A percentile compares a stretch with the other conserved stretches of the same genome.
Evolutionary conservation across 108 stramenopile genomes (phyloP).

Genomic region (Pseudonitzschia pungens): DNA sequence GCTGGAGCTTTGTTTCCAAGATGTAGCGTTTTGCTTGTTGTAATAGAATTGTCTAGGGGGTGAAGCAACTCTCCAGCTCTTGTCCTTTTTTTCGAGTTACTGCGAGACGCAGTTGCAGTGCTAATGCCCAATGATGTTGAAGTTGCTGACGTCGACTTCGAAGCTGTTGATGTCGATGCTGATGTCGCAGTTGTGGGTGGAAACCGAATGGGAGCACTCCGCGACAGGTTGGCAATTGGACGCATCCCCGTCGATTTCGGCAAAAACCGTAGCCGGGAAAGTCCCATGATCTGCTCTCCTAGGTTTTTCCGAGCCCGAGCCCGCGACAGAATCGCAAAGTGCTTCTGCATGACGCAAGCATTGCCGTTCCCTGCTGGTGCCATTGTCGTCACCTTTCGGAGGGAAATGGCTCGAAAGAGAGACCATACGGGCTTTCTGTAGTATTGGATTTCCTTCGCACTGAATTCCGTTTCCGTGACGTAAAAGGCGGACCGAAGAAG

Average conservation of each 20-base stretch:
- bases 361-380: background rate
- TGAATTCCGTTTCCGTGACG: slow-evolving; percentile 83
- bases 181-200: background rate
- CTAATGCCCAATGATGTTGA: too few relatives aligned
- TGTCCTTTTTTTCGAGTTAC: background rate
- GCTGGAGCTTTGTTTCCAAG: background rate
- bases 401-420: slow-evolving; percentile 54
- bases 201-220: background rate
- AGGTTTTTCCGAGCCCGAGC: slow-evolving; percentile 34
- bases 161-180: background rate
- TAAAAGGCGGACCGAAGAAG: slow-evolving; percentile 75
- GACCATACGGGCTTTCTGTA: slow-evolving; percentile 88
- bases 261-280: slow-evolving; percentile 66
- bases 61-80: background rate
- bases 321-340: slow-evolving; percentile 46
- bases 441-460: slow-evolving; percentile 55
- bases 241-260: slow-evolving; percentile 81
- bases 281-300: slow-evolving; percentile 53
- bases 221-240: slow-evolving; percentile 72
- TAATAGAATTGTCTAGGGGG: background rate
- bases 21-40: background rate
- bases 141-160: too few relatives aligned
- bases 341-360: slow-evolving; percentile 10
- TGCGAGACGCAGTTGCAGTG: too few relatives aligned
- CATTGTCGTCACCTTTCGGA: slow-evolving; percentile 42